phyloP scores from a whole-genome alignment of 257 asterid species.

The Vinca minor region DNA sequence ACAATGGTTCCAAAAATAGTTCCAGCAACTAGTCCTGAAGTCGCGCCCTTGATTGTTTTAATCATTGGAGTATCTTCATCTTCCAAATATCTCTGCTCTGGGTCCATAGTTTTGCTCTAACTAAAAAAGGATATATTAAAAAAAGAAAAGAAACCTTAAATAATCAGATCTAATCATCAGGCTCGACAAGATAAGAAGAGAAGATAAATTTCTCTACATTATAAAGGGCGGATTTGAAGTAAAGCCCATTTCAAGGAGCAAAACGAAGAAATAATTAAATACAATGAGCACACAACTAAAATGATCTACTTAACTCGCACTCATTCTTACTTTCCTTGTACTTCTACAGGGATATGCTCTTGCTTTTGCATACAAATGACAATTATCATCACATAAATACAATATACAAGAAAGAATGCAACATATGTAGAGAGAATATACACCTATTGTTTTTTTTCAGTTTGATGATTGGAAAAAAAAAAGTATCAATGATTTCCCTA shows the following conservation, averaged over 20 bases:
- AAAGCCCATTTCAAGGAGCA: background rate
- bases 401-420: background rate
- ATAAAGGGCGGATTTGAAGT: background rate
- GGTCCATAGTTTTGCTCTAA: constrained; percentile 45
- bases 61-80: constrained; percentile 52
- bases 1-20: constrained; percentile 83
- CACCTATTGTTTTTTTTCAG: background rate
- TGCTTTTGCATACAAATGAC: background rate
- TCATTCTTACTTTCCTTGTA: background rate
- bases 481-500: background rate
- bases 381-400: background rate
- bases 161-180: background rate
- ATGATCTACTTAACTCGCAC: background rate
- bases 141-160: background rate
- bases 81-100: constrained; percentile 63
- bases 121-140: background rate
- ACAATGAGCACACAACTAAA: background rate
- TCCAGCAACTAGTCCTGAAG: constrained; percentile 70
- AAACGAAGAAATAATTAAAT: background rate
- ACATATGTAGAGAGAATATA: background rate
- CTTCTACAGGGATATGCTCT: background rate
- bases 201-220: background rate
- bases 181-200: background rate
- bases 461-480: background rate
- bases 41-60: constrained; percentile 77